phyloP scores from a whole-genome alignment of 495 filamentous ascomycete species.

The Barbatosphaeria neglecta region DNA sequence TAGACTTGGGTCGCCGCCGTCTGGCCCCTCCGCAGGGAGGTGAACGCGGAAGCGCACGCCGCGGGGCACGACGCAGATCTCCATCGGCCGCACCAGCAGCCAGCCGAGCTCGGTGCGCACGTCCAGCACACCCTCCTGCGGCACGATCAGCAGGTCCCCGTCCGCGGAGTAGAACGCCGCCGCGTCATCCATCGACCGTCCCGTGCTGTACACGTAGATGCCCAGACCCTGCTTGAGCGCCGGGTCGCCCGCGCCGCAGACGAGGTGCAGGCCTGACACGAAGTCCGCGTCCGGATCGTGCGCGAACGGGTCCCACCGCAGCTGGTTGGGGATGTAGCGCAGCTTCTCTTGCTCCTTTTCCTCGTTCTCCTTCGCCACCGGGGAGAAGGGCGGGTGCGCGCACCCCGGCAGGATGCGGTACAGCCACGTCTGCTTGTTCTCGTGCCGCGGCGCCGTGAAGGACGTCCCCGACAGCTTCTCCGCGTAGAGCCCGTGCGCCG shows the following conservation, averaged over 20 bases:
- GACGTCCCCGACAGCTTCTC: constrained; percentile 92
- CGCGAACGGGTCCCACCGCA: constrained; percentile 89
- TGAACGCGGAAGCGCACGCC: constrained; percentile 70
- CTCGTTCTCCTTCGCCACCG: constrained; percentile 19
- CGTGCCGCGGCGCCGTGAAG: constrained; percentile 80
- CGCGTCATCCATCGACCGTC: constrained; percentile 62
- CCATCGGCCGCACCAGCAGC: constrained; percentile 74
- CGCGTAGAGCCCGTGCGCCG: constrained; percentile 71
- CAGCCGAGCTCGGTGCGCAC: constrained; percentile 78
- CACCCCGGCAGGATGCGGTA: constrained; percentile 81
- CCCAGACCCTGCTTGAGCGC: constrained; percentile 71
- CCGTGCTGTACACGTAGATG: constrained; percentile 72
- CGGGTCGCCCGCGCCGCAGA: constrained; percentile 76
- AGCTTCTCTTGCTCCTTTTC: constrained; percentile 25
- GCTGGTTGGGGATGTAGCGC: constrained; percentile 72
- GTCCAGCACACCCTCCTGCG: constrained; percentile 72
- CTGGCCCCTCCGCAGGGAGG: constrained; percentile 25
- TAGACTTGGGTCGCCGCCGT: not conserved
- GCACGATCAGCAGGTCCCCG: constrained; percentile 78
- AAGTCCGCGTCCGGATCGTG: constrained; percentile 58
- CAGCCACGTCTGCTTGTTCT: constrained; percentile 91
- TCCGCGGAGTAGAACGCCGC: constrained; percentile 84
- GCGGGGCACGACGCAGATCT: constrained; percentile 80
- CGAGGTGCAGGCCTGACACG: constrained; percentile 61
- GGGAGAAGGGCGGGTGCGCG: constrained; percentile 62